These are phyloP conservation scores for Aspergillus eucalypticola DNA, from an alignment of 2,329 filamentous ascomycete species.

Conservation along the genomic window DNA sequence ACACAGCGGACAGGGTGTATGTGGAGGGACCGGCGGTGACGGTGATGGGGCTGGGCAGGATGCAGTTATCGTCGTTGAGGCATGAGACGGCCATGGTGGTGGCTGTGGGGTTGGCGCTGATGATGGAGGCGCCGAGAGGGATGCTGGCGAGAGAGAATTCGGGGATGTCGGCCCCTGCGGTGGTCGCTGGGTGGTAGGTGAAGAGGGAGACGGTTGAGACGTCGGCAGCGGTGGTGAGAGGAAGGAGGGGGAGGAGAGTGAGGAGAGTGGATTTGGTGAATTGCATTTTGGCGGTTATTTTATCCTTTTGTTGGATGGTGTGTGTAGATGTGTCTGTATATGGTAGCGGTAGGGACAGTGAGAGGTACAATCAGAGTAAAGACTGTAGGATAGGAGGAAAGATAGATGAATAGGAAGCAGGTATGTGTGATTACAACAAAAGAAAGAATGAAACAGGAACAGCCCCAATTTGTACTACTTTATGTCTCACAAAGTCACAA, in stretches of 20 bases:
- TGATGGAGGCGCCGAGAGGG: constrained; percentile 17
- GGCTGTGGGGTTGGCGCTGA: constrained; percentile 17
- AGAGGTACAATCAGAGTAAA: neutral
- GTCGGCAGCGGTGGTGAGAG: neutral
- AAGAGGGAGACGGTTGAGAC: constrained; percentile 17
- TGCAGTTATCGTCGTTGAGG: constrained; percentile 8
- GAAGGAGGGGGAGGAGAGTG: neutral
- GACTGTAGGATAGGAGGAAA: no score
- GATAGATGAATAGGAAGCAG: no score
- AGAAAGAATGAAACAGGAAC: no score
- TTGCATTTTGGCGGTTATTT: neutral
- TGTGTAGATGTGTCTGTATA: neutral
- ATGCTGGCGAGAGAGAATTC: neutral
- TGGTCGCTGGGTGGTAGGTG: constrained; percentile 6
- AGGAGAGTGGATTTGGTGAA: neutral
- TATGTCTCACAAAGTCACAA: no score
- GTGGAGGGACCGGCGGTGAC: constrained; percentile 24
- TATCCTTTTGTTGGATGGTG: no score
- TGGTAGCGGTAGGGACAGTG: no score
- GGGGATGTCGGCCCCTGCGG: neutral
- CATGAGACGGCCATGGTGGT: constrained; percentile 23
- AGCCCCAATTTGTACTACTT: no score
- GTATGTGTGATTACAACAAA: no score
- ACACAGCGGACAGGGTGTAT: constrained; percentile 15
- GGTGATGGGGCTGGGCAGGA: constrained; percentile 16